Conservation (phyloP, 2,329 filamentous ascomycete genomes). For the Colletotrichum liriopes region DNA sequence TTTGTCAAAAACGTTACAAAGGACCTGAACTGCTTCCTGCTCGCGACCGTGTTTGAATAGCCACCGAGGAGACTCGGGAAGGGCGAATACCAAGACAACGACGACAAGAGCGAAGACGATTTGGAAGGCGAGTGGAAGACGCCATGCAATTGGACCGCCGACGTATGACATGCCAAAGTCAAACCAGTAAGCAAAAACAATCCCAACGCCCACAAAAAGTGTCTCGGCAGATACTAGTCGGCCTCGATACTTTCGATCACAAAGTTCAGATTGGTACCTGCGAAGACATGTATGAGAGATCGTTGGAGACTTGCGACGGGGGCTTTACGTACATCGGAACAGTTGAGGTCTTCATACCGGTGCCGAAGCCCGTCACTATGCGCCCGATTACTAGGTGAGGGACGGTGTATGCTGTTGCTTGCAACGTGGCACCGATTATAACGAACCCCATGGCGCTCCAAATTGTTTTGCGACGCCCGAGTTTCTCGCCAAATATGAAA, state of each 20-base stretch:
- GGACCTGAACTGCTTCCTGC: slow-evolving; percentile 54
- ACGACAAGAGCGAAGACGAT: slow-evolving; percentile 53
- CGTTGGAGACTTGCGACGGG: too few species aligned
- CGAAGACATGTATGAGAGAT: neutral
- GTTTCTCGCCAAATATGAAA: slow-evolving; percentile 52
- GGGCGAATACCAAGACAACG: slow-evolving; percentile 53
- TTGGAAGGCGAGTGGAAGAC: slow-evolving; percentile 51
- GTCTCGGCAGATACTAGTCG: slow-evolving; percentile 57
- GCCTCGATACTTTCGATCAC: slow-evolving; percentile 58
- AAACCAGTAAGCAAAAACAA: slow-evolving; percentile 57
- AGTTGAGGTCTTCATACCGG: slow-evolving; percentile 54
- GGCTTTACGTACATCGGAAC: slow-evolving; percentile 50
- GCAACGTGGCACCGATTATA: slow-evolving; percentile 53
- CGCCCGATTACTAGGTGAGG: slow-evolving; percentile 61
- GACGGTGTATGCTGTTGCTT: slow-evolving; percentile 53
- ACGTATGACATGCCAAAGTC: slow-evolving; percentile 56
- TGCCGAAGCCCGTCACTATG: slow-evolving; percentile 58
- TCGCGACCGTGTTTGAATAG: slow-evolving; percentile 54
- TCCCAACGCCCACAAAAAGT: slow-evolving; percentile 58
- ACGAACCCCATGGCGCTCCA: slow-evolving; percentile 52
- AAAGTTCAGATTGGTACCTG: slow-evolving; percentile 62
- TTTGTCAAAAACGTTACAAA: slow-evolving; percentile 59
- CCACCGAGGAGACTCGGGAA: slow-evolving; percentile 60
- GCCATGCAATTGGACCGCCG: slow-evolving; percentile 47
- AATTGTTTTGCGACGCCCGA: slow-evolving; percentile 53